phyloP scores from a whole-genome alignment of 106 monocot genomes.

The Xerophyta viscosa region DNA sequence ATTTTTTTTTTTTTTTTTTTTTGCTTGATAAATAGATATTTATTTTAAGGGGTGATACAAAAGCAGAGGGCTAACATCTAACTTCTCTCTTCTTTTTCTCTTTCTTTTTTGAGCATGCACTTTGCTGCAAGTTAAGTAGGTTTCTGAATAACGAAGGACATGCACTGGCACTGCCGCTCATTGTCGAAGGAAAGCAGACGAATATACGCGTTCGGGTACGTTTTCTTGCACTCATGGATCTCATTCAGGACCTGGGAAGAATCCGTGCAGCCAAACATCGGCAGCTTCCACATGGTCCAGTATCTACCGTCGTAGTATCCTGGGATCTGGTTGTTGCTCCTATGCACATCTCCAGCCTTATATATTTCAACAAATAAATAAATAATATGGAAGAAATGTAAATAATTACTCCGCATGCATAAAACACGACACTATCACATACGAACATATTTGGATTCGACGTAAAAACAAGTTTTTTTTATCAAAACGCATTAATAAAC shows the following conservation, averaged over 20 bases:
- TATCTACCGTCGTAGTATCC: constrained; percentile 88
- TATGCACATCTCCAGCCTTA: constrained; percentile 49
- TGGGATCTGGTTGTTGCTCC: constrained; percentile 61
- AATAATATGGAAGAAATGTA: background rate
- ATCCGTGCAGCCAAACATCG: constrained; percentile 86
- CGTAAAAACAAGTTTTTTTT: too few relatives aligned
- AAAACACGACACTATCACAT: too few relatives aligned
- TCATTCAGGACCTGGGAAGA: constrained; percentile 46
- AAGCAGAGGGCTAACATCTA: too few relatives aligned
- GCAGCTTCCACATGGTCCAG: constrained; percentile 92
- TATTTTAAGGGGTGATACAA: too few relatives aligned
- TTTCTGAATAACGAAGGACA: constrained; percentile 63
- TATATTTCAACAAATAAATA: background rate
- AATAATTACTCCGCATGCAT: too few relatives aligned
- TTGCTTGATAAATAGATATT: too few relatives aligned
- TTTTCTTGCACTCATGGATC: constrained; percentile 61
- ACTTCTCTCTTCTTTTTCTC: too few relatives aligned
- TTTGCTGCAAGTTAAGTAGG: too few relatives aligned
- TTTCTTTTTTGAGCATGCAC: too few relatives aligned
- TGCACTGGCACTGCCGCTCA: constrained; percentile 66
- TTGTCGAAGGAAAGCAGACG: constrained; percentile 66
- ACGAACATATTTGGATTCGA: too few relatives aligned
- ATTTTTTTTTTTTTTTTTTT: too few relatives aligned
- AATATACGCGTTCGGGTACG: constrained; percentile 63
- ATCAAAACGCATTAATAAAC: too few relatives aligned